phyloP scores from a whole-genome alignment of 2,329 filamentous ascomycete genomes.

The Curvularia spicifera region DNA sequence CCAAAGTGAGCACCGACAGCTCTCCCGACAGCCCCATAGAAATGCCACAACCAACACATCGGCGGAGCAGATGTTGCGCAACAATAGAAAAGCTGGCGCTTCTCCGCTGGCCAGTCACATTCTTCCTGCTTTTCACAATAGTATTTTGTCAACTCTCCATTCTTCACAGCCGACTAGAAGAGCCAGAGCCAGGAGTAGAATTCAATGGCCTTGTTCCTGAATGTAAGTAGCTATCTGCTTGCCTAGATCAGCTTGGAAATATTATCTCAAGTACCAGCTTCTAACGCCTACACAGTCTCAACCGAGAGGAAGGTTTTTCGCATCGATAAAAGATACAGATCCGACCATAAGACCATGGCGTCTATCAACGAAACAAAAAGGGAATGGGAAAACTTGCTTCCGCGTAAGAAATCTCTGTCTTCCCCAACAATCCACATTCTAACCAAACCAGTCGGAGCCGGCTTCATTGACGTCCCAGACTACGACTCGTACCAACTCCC shows the following conservation, averaged over 20 bases:
- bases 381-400: slow-evolving; percentile 19
- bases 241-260: not conserved
- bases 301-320: slow-evolving; percentile 21
- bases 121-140: slow-evolving; percentile 18
- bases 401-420: slow-evolving; percentile 9
- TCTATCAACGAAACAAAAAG: slow-evolving; percentile 22
- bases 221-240: slow-evolving; percentile 9
- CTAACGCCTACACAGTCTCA: slow-evolving; percentile 18
- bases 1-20: slow-evolving; percentile 23
- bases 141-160: slow-evolving; percentile 23
- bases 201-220: slow-evolving; percentile 24
- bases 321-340: slow-evolving; percentile 21
- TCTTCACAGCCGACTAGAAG: slow-evolving; percentile 17
- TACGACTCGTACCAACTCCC: slow-evolving; percentile 17
- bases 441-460: slow-evolving; percentile 19
- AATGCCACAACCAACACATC: not conserved
- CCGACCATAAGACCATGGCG: slow-evolving; percentile 23
- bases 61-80: slow-evolving; percentile 3
- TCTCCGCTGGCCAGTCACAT: slow-evolving; percentile 19
- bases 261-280: not conserved
- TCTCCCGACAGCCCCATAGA: slow-evolving; percentile 2
- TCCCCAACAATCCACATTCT: not conserved
- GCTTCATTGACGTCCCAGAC: slow-evolving; percentile 24
- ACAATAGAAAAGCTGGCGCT: slow-evolving; percentile 2
- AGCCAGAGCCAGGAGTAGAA: slow-evolving; percentile 15